Conservation (phyloP, 306 rosid genomes). For the Hippophae tibetana region DNA sequence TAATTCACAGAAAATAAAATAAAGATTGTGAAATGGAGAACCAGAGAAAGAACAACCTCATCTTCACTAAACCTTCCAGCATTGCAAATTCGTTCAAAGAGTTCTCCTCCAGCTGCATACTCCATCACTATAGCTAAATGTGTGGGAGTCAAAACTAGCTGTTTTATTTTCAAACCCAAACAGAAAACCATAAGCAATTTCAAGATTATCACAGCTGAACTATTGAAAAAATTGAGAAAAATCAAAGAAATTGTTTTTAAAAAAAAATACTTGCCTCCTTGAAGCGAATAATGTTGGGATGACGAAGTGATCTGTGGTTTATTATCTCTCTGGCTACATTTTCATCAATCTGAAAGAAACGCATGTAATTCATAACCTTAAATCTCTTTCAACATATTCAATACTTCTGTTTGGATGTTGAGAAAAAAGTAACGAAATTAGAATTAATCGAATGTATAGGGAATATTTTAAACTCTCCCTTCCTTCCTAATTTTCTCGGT, state of each 20-base stretch:
- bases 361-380: constrained; percentile 2
- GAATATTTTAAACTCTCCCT: neutral
- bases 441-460: no score
- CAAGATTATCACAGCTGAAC: neutral
- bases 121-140: constrained; percentile 66
- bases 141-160: constrained; percentile 64
- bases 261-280: constrained; percentile 39
- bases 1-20: constrained; percentile 1
- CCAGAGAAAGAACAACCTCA: constrained; percentile 32
- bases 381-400: neutral
- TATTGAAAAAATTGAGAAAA: neutral
- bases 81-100: constrained; percentile 56
- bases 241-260: neutral
- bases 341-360: constrained; percentile 47
- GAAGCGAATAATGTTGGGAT: constrained; percentile 62
- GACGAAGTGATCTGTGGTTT: constrained; percentile 57
- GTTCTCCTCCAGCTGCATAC: constrained; percentile 65
- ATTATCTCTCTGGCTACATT: constrained; percentile 65
- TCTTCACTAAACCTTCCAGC: constrained; percentile 71
- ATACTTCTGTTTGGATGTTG: neutral
- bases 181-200: neutral
- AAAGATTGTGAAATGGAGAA: constrained; percentile 2
- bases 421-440: neutral
- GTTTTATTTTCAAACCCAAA: constrained; percentile 5
- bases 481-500: neutral